Evolutionary conservation across 306 rosid species (phyloP).

Genomic region (Citrullus colocynthis): DNA sequence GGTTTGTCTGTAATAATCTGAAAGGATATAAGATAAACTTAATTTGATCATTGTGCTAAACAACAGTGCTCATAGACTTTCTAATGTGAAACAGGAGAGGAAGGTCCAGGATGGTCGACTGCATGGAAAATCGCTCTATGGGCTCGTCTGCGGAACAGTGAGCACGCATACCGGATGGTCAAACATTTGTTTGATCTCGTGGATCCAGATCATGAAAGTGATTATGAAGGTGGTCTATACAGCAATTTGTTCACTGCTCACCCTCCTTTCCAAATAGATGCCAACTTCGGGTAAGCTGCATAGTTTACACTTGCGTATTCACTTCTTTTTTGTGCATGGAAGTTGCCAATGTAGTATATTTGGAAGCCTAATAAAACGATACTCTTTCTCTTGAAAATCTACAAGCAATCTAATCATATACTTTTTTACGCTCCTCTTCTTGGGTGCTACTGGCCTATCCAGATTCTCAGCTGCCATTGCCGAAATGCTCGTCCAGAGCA

Average conservation of each 20-base stretch:
- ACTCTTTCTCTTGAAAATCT: not conserved
- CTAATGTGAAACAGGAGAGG: slow-evolving; percentile 53
- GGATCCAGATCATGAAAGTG: slow-evolving; percentile 60
- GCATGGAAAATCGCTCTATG: slow-evolving; percentile 72
- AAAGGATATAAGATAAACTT: not conserved
- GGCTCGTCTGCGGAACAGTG: slow-evolving; percentile 81
- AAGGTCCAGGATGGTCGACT: slow-evolving; percentile 99
- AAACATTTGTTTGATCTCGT: slow-evolving; percentile 75
- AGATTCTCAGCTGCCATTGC: slow-evolving; percentile 49
- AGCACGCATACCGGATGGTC: slow-evolving; percentile 82
- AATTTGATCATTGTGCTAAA: not conserved
- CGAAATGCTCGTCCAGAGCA: slow-evolving; percentile 58
- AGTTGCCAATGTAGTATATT: not conserved
- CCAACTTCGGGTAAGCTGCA: slow-evolving; percentile 73
- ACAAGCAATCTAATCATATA: not conserved
- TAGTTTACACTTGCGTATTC: not conserved
- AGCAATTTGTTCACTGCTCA: slow-evolving; percentile 85
- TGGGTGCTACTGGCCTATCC: slow-evolving; percentile 7
- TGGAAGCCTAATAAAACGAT: not conserved
- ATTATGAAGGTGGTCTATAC: slow-evolving; percentile 81
- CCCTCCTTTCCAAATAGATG: slow-evolving; percentile 96
- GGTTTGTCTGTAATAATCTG: not conserved
- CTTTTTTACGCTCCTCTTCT: not conserved
- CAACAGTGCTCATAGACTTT: not conserved
- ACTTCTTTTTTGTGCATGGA: not conserved